These are phyloP conservation scores for Clarireedia sp. DNA, from an alignment of 2,329 filamentous ascomycete genomes.

Conservation along the genomic window DNA sequence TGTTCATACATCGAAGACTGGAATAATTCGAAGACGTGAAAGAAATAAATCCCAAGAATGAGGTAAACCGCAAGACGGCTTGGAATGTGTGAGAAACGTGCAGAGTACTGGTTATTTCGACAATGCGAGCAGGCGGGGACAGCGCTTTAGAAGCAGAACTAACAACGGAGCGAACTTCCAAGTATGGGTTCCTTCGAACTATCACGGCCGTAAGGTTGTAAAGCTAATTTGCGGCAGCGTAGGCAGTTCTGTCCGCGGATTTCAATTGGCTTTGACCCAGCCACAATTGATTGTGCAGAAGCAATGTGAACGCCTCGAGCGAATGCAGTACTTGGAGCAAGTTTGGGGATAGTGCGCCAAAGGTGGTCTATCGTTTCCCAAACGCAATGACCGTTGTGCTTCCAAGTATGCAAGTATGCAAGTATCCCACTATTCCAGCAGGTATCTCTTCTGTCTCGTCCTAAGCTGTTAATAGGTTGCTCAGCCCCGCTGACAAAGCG, in stretches of 20 bases:
- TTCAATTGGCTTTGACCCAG: neutral
- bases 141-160: neutral
- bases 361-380: too few species aligned
- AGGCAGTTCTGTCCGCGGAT: too few species aligned
- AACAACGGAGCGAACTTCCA: constrained; percentile 2
- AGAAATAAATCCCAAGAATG: neutral
- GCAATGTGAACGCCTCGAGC: too few species aligned
- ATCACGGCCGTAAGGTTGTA: neutral
- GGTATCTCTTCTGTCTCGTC: neutral
- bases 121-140: neutral
- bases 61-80: neutral
- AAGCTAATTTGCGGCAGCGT: too few species aligned
- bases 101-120: too few species aligned
- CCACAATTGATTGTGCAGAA: neutral
- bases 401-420: neutral
- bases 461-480: neutral
- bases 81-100: neutral
- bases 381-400: too few species aligned
- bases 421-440: neutral
- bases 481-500: constrained; percentile 1
- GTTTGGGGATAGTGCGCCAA: too few species aligned
- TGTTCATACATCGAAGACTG: neutral
- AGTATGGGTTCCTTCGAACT: constrained; percentile 4
- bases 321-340: too few species aligned
- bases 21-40: neutral